A percentile compares a stretch with the other conserved stretches of the same genome.
Conservation (phyloP, 2,329 filamentous ascomycete species). For the Sclerotiophoma versabilis region DNA sequence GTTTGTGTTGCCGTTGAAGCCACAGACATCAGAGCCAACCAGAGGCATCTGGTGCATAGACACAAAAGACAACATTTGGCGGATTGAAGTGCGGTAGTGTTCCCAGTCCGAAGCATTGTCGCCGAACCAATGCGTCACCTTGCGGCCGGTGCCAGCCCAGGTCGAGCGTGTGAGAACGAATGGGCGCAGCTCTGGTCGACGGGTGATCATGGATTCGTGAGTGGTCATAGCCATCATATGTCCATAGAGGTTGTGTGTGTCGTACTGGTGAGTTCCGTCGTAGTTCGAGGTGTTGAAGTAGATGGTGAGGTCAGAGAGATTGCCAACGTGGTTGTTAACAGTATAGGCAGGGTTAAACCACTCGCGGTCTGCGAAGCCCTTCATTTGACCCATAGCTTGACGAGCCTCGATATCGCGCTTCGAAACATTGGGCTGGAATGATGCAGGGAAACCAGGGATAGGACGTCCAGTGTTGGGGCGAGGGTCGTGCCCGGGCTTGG, state of each 20-base stretch:
- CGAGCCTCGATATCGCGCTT: conserved; percentile 24
- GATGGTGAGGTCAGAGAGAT: conserved; percentile 59
- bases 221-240: conserved; percentile 75
- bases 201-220: conserved; percentile 68
- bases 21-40: conserved; percentile 72
- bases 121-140: conserved; percentile 68
- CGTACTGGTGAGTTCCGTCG: conserved; percentile 72
- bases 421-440: conserved; percentile 65
- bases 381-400: conserved; percentile 51
- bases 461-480: conserved; percentile 66
- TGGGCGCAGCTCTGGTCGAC: conserved; percentile 69
- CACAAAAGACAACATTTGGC: conserved; percentile 55
- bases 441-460: conserved; percentile 72
- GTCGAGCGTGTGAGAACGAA: conserved; percentile 79
- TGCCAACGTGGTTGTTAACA: conserved; percentile 67
- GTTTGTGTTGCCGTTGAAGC: conserved; percentile 72
- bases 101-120: conserved; percentile 59
- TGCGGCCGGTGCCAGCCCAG: conserved; percentile 72
- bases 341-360: conserved; percentile 70
- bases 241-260: conserved; percentile 80
- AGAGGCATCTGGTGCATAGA: conserved; percentile 58
- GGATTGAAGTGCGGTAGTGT: conserved; percentile 53
- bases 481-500: conserved; percentile 61
- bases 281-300: conserved; percentile 72
- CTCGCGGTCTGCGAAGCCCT: conserved; percentile 68